Percentiles rank a stretch among this genome's conserved stretches.
phyloP scores from a whole-genome alignment of 352 stramenopile genomes.

The Globisporangium spiculum region DNA sequence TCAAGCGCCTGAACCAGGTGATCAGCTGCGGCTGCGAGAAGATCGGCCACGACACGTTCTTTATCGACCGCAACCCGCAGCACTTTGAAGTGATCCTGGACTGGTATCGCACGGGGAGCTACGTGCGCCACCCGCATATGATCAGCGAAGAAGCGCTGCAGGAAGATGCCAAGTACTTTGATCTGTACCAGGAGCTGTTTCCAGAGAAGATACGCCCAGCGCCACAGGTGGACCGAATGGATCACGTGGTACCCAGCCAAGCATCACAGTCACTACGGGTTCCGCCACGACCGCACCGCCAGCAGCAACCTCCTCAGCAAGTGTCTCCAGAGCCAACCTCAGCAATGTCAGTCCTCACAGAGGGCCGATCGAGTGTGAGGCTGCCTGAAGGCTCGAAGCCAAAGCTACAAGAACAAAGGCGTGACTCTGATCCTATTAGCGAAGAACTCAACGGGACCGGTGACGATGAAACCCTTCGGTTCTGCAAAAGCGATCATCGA shows the following conservation, averaged over 20 bases:
- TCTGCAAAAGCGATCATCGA: slow-evolving; percentile 36
- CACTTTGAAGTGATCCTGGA: slow-evolving; percentile 75
- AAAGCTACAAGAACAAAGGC: too few relatives aligned
- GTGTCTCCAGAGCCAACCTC: too few relatives aligned
- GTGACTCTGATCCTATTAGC: background rate
- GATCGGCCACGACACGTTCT: slow-evolving; percentile 47
- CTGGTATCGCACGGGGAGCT: slow-evolving; percentile 65
- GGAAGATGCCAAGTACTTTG: slow-evolving; percentile 66
- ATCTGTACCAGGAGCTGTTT: slow-evolving; percentile 63
- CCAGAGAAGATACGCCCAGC: slow-evolving; percentile 12
- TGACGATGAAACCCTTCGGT: slow-evolving; percentile 21
- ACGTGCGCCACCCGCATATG: slow-evolving; percentile 32
- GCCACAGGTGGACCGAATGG: background rate
- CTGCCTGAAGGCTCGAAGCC: too few relatives aligned
- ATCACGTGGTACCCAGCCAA: background rate
- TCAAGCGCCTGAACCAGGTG: slow-evolving; percentile 60
- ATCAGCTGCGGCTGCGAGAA: slow-evolving; percentile 54
- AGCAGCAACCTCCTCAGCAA: background rate
- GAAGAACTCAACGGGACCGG: background rate
- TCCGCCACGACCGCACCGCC: slow-evolving; percentile 15
- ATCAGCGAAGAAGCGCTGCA: slow-evolving; percentile 45
- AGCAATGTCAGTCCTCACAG: too few relatives aligned
- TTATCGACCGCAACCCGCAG: slow-evolving; percentile 69
- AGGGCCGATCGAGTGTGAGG: too few relatives aligned
- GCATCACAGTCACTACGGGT: slow-evolving; percentile 4